Conservation (phyloP, 108 stramenopile genomes). For the Discostella stelligeroides region DNA sequence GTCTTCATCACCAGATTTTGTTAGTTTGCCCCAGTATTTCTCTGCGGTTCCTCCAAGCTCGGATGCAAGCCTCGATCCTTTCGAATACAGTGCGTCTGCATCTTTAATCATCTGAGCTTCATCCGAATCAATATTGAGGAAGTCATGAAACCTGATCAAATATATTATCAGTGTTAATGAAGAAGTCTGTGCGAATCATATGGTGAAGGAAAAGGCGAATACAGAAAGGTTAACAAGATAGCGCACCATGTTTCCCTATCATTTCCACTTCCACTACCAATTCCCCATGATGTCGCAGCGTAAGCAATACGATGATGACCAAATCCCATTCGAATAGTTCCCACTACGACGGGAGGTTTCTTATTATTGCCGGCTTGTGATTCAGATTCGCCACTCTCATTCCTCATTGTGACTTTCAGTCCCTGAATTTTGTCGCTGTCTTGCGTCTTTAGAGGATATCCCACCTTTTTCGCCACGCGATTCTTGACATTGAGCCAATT, state of each 20-base stretch:
- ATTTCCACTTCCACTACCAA: constrained; percentile 26
- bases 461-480: constrained; percentile 47
- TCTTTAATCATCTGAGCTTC: constrained; percentile 84
- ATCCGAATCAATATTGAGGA: constrained; percentile 86
- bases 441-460: constrained; percentile 27
- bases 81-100: constrained; percentile 81
- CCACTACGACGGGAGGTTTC: constrained; percentile 77
- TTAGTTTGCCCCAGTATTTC: constrained; percentile 77
- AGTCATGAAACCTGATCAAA: constrained; percentile 83
- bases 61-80: constrained; percentile 76
- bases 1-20: constrained; percentile 85
- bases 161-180: too few relatives aligned
- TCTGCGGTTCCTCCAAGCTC: constrained; percentile 85
- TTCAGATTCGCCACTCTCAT: constrained; percentile 20
- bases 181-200: too few relatives aligned
- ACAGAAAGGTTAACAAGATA: not conserved
- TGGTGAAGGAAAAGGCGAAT: too few relatives aligned
- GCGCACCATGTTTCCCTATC: constrained; percentile 42
- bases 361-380: constrained; percentile 18
- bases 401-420: constrained; percentile 43
- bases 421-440: constrained; percentile 48
- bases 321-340: constrained; percentile 95
- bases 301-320: constrained; percentile 95
- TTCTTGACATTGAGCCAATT: constrained; percentile 43
- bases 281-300: constrained; percentile 83